These are phyloP conservation scores for Ormosia semicastrata DNA, from an alignment of 306 rosid genomes.

Conservation along the genomic window DNA sequence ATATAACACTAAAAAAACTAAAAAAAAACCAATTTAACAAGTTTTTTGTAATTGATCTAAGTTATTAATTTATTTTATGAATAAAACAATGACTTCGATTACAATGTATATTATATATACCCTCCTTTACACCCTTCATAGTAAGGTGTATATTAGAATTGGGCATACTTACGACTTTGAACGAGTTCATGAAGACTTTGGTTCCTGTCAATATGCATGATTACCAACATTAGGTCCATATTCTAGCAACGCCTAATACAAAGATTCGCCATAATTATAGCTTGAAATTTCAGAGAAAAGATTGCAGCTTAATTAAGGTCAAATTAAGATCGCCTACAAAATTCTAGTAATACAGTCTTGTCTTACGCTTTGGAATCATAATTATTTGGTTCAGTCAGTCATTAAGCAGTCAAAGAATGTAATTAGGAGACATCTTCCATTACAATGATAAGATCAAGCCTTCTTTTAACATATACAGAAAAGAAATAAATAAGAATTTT, in stretches of 20 bases:
- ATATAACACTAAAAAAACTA: too few species aligned
- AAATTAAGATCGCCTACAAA: neutral
- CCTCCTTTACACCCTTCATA: too few species aligned
- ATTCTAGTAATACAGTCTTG: neutral
- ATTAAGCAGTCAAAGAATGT: neutral
- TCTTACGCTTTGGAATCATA: neutral
- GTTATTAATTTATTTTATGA: too few species aligned
- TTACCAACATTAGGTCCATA: neutral
- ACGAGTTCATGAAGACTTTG: neutral
- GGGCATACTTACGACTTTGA: neutral
- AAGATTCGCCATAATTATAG: neutral
- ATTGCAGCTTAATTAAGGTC: neutral
- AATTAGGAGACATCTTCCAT: neutral
- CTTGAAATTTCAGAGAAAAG: neutral
- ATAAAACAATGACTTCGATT: too few species aligned
- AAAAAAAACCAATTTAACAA: too few species aligned
- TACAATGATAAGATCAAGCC: neutral
- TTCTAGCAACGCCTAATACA: neutral
- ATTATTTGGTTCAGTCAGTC: neutral
- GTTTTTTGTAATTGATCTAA: too few species aligned
- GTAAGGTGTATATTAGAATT: too few species aligned
- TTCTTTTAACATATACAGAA: neutral
- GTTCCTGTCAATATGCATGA: neutral
- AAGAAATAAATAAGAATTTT: neutral
- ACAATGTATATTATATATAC: too few species aligned